phyloP scores from a whole-genome alignment of 2,329 filamentous ascomycete species.

The Paracamarosporium sp. region DNA sequence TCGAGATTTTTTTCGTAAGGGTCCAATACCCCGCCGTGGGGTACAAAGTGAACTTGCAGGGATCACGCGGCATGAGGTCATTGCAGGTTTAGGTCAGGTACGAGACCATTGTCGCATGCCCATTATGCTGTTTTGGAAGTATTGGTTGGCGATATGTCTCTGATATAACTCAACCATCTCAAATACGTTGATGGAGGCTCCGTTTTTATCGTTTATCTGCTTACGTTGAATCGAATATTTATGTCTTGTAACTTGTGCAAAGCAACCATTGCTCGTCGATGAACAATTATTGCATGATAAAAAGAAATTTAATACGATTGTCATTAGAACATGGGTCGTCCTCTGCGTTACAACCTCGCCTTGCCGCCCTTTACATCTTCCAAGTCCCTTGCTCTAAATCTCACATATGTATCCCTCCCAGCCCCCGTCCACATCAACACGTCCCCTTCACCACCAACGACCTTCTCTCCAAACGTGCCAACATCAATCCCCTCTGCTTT shows the following conservation, averaged over 20 bases:
- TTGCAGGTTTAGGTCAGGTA: not conserved
- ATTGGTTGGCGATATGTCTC: too few species aligned
- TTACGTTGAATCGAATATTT: too few species aligned
- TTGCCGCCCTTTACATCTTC: conserved; percentile 23
- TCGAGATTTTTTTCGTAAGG: conserved; percentile 2
- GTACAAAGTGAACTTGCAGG: not conserved
- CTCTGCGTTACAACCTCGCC: not conserved
- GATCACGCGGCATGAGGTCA: conserved; percentile 1
- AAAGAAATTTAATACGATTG: too few species aligned
- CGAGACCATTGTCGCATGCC: not conserved
- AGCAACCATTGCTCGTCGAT: too few species aligned
- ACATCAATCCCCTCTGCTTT: conserved; percentile 71
- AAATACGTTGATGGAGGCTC: too few species aligned
- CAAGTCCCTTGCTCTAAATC: conserved; percentile 27
- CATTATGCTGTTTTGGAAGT: not conserved
- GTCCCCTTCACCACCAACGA: conserved; percentile 28
- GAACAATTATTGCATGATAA: too few species aligned
- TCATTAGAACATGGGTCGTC: too few species aligned
- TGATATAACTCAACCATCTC: too few species aligned
- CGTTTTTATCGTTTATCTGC: too few species aligned
- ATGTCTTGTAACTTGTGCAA: too few species aligned
- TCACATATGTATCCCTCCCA: conserved; percentile 29
- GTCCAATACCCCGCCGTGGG: conserved; percentile 5
- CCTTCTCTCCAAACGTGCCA: conserved; percentile 37
- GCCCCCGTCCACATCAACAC: conserved; percentile 36